A percentile compares a stretch with the other conserved stretches of the same genome.
These are phyloP conservation scores for Aspergillus sojae DNA, from an alignment of 2,329 filamentous ascomycete species.

Conservation along the genomic window DNA sequence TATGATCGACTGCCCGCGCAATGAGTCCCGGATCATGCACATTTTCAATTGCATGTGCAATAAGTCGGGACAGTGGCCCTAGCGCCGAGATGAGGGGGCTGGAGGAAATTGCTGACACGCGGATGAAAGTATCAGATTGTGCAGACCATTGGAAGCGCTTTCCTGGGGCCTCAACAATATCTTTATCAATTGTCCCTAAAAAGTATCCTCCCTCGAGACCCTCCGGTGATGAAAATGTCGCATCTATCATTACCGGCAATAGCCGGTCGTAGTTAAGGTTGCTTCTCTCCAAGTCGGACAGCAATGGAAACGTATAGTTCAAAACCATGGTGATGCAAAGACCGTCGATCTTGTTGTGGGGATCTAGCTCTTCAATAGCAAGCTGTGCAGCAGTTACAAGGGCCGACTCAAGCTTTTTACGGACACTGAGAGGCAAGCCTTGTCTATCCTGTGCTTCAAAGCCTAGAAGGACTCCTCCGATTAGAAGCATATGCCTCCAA, in stretches of 20 bases:
- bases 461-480: conserved; percentile 77
- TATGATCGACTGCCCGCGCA: conserved; percentile 56
- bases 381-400: conserved; percentile 76
- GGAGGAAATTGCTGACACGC: conserved; percentile 58
- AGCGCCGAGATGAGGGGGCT: conserved; percentile 63
- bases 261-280: conserved; percentile 69
- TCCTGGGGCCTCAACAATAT: conserved; percentile 60
- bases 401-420: conserved; percentile 70
- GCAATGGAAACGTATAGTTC: conserved; percentile 73
- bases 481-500: conserved; percentile 83
- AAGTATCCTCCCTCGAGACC: conserved; percentile 79
- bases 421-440: conserved; percentile 65
- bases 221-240: conserved; percentile 69
- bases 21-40: conserved; percentile 50
- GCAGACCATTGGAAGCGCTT: conserved; percentile 68
- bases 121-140: conserved; percentile 59
- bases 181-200: conserved; percentile 67
- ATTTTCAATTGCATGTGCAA: conserved; percentile 64
- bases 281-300: conserved; percentile 63
- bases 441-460: conserved; percentile 67
- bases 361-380: conserved; percentile 63
- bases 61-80: conserved; percentile 64
- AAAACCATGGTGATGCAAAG: conserved; percentile 68
- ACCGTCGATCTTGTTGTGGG: conserved; percentile 53
- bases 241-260: conserved; percentile 69